Evolutionary conservation across 2,329 filamentous ascomycete genomes (phyloP), one percentile per base, ranked within the genome.

Genomic region (Colletotrichum euphorbiae): DNA sequence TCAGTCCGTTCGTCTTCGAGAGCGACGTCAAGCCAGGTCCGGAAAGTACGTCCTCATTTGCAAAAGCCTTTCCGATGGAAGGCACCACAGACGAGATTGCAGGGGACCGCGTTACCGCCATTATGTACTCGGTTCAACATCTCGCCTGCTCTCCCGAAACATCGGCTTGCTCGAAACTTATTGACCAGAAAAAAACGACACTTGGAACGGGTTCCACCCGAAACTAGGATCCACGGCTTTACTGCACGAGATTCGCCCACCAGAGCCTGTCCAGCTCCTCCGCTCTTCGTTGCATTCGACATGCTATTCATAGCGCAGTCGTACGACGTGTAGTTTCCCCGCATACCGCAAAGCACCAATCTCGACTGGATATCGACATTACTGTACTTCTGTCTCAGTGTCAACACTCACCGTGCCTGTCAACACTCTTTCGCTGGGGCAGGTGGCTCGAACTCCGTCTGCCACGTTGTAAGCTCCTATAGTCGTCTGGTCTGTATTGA

Each of bases 391-490:
- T 31, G 46, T 21, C 46, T 50, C 24, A n/a, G n/a, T n/a, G n/a
- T n/a, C n/a, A n/a, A n/a, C n/a, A n/a, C n/a, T n/a, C n/a, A n/a
- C n/a, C n/a, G n/a, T n/a, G n/a, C n/a, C n/a, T n/a, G n/a, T n/a
- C n/a, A n/a, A n/a, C n/a, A 31, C 31, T 21, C 42, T 19, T 43
- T 24, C 21, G 21, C 21, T 56, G 33, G 12, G 33, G n/a, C 58
- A 56, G 58, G 45, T 45, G 64, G 50, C 51, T 67, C 64, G 21
- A 54, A 62, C 31, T n/a, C 57, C 11, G 33, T 51, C 43, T 66
- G 62, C 50, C 48, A 69, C 56, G 65, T 65, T 52, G 55, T 62
- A 60, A 40, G 15, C 24, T 42, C 46, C 67, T 42, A 24, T 42
- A 56, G 42, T 55, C 42, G 13, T 24, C 46, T 17, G 12, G 19